Base-by-base conservation (phyloP, 768 basidiomycete genomes). In the Pisolithus microcarpus region DNA sequence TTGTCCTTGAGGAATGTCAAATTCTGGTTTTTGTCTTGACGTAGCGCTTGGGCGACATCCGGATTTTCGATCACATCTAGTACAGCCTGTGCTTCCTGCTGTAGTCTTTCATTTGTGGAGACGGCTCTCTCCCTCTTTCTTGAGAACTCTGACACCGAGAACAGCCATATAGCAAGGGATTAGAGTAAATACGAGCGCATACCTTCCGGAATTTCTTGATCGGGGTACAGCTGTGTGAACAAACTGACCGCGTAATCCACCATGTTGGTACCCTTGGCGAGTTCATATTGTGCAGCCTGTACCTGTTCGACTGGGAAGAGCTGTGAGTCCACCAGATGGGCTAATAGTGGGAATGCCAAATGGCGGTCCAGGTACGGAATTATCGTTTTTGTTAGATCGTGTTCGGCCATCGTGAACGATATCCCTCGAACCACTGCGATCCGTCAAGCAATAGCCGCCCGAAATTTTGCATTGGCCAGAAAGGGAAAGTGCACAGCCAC, bases 211-310 rank as follows among this genome's bases (percentile, higher is more conserved):
- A 83, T 70, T 58, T 82, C 74, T 47, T 87, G 69, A 45, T 83
- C 84, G 0, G 88, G 85, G 57, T 91, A 72, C 46, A 92, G 70
- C 71, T 90, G 82, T 59, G 85, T 72, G 61, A 91, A 91, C 59
- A 97, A 71, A 56, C 76, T 78, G 53, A 85, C 80, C 23, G 90
- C 85, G 62, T 95, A 99, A 68, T 95, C 94, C 52, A 95, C 85
- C 94, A 98, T 97, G 69, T 99, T 97, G 43, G 96, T 99, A 55
- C 85, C 90, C 65, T 91, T 95, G 50, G 92, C 90, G 49, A 98
- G 84, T 62, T 97, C 93, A 86, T 96, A 95, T 72, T 97, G 95
- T 36, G 96, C 95, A 38, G 82, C 73, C 52, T 84, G 82, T 51
- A 98, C 79, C 58, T 98, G 82, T 38, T 87, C 77, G 19, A 77